phyloP scores from a whole-genome alignment of 1,284 basidiomycete species.

The Boletus mariae region DNA sequence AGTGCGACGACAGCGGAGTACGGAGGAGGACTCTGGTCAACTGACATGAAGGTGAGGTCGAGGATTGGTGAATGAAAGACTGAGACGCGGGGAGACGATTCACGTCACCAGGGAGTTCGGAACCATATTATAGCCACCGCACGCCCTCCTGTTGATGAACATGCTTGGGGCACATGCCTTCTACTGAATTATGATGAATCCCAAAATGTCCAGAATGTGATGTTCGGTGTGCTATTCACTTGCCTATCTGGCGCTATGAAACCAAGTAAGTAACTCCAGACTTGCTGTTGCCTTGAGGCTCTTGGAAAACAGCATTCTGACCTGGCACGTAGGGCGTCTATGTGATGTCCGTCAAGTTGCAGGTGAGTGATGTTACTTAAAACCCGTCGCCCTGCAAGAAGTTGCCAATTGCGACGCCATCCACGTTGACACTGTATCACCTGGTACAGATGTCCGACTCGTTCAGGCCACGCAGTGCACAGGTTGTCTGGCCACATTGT shows the following conservation, averaged over 20 bases:
- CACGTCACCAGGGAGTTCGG: background rate
- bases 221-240: background rate
- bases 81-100: background rate
- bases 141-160: slow-evolving; percentile 5
- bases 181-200: background rate
- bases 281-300: slow-evolving; percentile 8
- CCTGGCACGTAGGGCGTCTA: background rate
- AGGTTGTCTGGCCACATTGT: too few relatives aligned
- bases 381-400: too few relatives aligned
- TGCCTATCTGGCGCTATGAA: background rate
- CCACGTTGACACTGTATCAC: too few relatives aligned
- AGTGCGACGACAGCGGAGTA: slow-evolving; percentile 10
- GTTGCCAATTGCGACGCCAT: too few relatives aligned
- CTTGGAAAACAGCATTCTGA: background rate
- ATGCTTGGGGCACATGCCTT: background rate
- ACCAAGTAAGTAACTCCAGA: background rate
- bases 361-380: too few relatives aligned
- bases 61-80: background rate
- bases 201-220: slow-evolving; percentile 9
- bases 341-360: background rate
- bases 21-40: slow-evolving; percentile 16
- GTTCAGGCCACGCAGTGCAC: too few relatives aligned
- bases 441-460: too few relatives aligned
- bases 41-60: slow-evolving; percentile 1
- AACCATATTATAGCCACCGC: background rate